A percentile compares a stretch with the other conserved stretches of the same genome.
Conservation (phyloP, 768 basidiomycete genomes). For the Crassisporium funariophilum region DNA sequence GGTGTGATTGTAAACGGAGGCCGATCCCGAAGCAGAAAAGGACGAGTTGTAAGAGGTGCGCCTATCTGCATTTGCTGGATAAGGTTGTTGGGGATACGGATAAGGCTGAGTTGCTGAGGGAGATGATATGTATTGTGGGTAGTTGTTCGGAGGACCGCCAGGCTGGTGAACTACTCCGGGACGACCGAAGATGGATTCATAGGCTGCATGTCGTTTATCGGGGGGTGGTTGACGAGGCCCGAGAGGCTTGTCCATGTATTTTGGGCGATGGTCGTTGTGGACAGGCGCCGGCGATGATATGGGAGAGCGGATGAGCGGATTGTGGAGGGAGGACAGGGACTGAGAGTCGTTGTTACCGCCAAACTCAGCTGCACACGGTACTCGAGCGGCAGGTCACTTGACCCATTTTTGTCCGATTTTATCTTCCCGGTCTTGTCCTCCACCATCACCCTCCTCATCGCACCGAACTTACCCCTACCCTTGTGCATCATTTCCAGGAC, state of each 20-base stretch:
- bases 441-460: too few species aligned
- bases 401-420: too few species aligned
- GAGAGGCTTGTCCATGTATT: conserved; percentile 48
- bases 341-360: too few species aligned
- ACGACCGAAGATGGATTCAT: conserved; percentile 86
- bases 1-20: conserved; percentile 25
- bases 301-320: too few species aligned
- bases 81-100: conserved; percentile 41
- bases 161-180: conserved; percentile 60
- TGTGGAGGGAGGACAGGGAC: too few species aligned
- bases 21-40: conserved; percentile 31
- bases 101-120: conserved; percentile 28
- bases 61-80: conserved; percentile 46
- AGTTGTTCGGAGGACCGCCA: conserved; percentile 21
- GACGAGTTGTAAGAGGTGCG: conserved; percentile 49
- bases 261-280: too few species aligned
- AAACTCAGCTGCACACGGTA: too few species aligned
- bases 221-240: conserved; percentile 59
- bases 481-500: too few species aligned
- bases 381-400: too few species aligned
- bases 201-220: conserved; percentile 80
- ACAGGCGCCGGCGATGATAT: too few species aligned
- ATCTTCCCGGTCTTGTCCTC: too few species aligned
- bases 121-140: conserved; percentile 26
- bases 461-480: too few species aligned